Percentiles rank a stretch among this genome's conserved stretches.
These are phyloP conservation scores for Aspergillus ochraceus DNA, from an alignment of 2,329 filamentous ascomycete species.

Conservation along the genomic window DNA sequence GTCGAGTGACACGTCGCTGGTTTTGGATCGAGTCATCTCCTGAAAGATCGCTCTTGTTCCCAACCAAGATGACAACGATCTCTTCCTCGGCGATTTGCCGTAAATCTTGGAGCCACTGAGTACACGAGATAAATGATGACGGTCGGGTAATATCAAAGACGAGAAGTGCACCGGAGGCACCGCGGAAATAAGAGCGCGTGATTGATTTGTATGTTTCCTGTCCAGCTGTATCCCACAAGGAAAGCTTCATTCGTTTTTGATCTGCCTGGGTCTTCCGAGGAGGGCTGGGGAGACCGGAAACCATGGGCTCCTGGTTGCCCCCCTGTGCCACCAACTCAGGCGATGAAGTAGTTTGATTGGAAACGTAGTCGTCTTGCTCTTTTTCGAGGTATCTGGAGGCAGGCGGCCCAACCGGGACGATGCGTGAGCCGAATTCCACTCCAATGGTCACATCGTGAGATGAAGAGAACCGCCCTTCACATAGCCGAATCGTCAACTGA, in stretches of 20 bases:
- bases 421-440: slow-evolving; percentile 91
- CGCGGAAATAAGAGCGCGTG: slow-evolving; percentile 89
- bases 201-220: slow-evolving; percentile 98
- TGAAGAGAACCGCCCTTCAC: slow-evolving; percentile 90
- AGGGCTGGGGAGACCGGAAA: slow-evolving; percentile 35
- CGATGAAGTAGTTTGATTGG: background rate
- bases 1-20: slow-evolving; percentile 73
- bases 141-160: slow-evolving; percentile 93
- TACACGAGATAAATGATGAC: slow-evolving; percentile 82
- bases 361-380: slow-evolving; percentile 40
- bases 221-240: slow-evolving; percentile 92
- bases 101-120: slow-evolving; percentile 90
- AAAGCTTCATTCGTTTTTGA: slow-evolving; percentile 86
- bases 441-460: slow-evolving; percentile 97
- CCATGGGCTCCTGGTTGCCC: slow-evolving; percentile 16
- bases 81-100: slow-evolving; percentile 93
- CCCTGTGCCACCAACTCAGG: slow-evolving; percentile 8
- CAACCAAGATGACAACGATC: slow-evolving; percentile 91
- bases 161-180: slow-evolving; percentile 73
- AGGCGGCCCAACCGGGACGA: slow-evolving; percentile 85
- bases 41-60: slow-evolving; percentile 89
- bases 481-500: slow-evolving; percentile 88
- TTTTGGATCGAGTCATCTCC: slow-evolving; percentile 41
- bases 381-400: slow-evolving; percentile 61
- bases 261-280: slow-evolving; percentile 36